A percentile compares a stretch with the other conserved stretches of the same genome.
phyloP scores from a whole-genome alignment of 306 rosid species.

The Hippophae gyantsensis region DNA sequence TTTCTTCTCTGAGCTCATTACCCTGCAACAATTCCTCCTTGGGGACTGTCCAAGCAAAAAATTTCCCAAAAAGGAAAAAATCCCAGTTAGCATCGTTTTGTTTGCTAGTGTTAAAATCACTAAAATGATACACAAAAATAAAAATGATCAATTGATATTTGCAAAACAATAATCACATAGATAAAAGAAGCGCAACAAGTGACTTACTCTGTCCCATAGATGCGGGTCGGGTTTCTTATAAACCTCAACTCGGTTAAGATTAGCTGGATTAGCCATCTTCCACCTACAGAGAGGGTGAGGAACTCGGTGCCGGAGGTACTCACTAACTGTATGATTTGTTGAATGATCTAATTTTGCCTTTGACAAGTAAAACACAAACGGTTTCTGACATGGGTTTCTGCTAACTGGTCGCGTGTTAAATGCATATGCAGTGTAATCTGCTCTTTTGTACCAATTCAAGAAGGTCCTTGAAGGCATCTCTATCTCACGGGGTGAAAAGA shows the following conservation, averaged over 20 bases:
- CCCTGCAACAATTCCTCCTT: constrained; percentile 85
- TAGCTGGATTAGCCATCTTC: constrained; percentile 66
- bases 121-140: background rate
- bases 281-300: constrained; percentile 70
- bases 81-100: background rate
- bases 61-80: background rate
- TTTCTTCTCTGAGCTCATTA: constrained; percentile 44
- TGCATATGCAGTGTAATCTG: constrained; percentile 91
- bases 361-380: constrained; percentile 74
- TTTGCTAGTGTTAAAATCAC: background rate
- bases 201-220: constrained; percentile 85
- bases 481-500: constrained; percentile 66
- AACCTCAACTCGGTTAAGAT: constrained; percentile 39
- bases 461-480: constrained; percentile 98
- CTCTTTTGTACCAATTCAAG: constrained; percentile 84
- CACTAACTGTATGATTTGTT: constrained; percentile 35
- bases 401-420: constrained; percentile 91
- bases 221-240: constrained; percentile 66
- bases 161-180: too few relatives aligned
- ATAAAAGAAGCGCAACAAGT: background rate
- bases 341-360: constrained; percentile 33
- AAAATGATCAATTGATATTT: background rate
- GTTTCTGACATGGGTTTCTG: constrained; percentile 86
- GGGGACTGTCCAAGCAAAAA: constrained; percentile 54
- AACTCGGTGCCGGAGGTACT: constrained; percentile 46